A percentile compares a stretch with the other conserved stretches of the same genome.
These are phyloP conservation scores for Russula abietina DNA, from an alignment of 768 basidiomycete species.

Conservation along the genomic window DNA sequence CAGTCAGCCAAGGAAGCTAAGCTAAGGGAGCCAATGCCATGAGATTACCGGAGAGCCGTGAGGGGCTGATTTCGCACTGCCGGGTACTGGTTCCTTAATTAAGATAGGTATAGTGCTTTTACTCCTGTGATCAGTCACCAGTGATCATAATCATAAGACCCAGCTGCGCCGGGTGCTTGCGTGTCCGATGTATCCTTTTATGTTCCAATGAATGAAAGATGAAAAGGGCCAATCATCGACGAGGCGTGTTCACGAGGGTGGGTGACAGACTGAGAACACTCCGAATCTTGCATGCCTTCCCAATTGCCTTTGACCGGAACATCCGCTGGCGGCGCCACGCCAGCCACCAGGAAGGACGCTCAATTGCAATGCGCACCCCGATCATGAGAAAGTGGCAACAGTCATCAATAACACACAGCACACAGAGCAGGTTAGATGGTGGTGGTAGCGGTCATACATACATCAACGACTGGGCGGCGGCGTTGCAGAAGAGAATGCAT, in stretches of 20 bases:
- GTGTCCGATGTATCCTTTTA: background rate
- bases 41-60: background rate
- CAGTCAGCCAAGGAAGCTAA: background rate
- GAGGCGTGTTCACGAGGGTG: background rate
- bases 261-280: background rate
- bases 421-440: background rate
- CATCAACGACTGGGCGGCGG: background rate
- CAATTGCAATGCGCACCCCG: background rate
- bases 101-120: slow-evolving; percentile 6
- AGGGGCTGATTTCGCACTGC: background rate
- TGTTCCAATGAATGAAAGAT: background rate
- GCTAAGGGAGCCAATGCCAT: background rate
- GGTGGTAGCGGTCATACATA: slow-evolving; percentile 1
- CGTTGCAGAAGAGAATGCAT: slow-evolving; percentile 1
- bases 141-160: slow-evolving; percentile 17
- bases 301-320: background rate
- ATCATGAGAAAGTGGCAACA: slow-evolving; percentile 9
- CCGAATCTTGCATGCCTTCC: background rate
- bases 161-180: background rate
- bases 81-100: slow-evolving; percentile 5
- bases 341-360: background rate
- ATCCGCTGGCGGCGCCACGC: background rate
- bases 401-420: background rate
- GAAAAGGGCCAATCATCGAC: too few species aligned
- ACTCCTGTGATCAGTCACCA: slow-evolving; percentile 9